Percentiles rank a stretch among this genome's conserved stretches.
These are phyloP conservation scores for Saccharomycopsis olivae DNA, from an alignment of 805 yeast species.

Conservation along the genomic window DNA sequence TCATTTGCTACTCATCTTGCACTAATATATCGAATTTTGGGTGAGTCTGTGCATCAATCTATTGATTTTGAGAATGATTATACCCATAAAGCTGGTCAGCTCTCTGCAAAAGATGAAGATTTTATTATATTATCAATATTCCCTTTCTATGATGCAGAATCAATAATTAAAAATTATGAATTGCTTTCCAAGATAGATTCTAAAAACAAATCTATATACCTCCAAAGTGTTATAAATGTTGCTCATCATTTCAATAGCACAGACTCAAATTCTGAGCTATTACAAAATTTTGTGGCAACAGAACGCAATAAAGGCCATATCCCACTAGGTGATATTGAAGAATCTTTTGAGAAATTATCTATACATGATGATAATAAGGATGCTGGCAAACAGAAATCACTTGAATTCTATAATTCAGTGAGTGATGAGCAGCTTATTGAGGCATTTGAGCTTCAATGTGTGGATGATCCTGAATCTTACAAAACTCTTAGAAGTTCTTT, in stretches of 20 bases:
- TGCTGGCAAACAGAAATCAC: no score
- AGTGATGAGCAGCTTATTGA: conserved; percentile 25
- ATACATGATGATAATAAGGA: no score
- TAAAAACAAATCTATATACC: conserved; percentile 35
- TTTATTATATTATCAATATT: conserved; percentile 39
- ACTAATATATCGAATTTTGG: conserved; percentile 21
- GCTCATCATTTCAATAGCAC: conserved; percentile 39
- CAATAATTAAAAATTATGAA: conserved; percentile 38
- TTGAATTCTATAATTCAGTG: no score
- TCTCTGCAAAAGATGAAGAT: conserved; percentile 21
- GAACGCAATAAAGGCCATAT: conserved; percentile 41
- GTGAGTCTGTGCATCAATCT: conserved; percentile 23
- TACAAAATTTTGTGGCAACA: conserved; percentile 35
- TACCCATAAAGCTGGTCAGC: conserved; percentile 1
- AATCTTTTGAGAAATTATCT: no score
- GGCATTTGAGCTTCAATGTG: conserved; percentile 22
- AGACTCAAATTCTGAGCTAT: no score
- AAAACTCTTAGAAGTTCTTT: conserved; percentile 30
- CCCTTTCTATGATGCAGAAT: conserved; percentile 38
- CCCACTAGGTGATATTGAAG: conserved; percentile 37
- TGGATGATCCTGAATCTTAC: conserved; percentile 16
- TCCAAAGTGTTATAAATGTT: conserved; percentile 45
- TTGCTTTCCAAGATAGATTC: conserved; percentile 33
- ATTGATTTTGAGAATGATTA: conserved; percentile 19
- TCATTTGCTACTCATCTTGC: conserved; percentile 22